Evolutionary conservation across 495 filamentous ascomycete genomes (phyloP).

Genomic region (Aspergillus olivimuriae): DNA sequence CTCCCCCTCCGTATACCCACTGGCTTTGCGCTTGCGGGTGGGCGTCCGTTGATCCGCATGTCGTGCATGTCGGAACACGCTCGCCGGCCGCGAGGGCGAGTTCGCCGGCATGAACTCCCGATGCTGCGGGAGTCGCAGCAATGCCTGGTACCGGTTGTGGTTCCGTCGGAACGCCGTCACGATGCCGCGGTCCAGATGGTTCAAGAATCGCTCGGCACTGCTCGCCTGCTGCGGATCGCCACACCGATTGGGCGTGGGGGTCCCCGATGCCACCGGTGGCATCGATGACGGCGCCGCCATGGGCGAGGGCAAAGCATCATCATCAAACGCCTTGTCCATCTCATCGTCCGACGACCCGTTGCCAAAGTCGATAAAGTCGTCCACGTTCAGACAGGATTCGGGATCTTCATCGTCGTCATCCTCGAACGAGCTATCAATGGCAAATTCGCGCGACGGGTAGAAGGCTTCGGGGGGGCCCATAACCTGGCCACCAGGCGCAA

Average conservation of each 20-base stretch:
- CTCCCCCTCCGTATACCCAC: slow-evolving; percentile 33
- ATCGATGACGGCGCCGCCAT: slow-evolving; percentile 31
- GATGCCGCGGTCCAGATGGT: slow-evolving; percentile 61
- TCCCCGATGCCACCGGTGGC: slow-evolving; percentile 26
- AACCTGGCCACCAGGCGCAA: slow-evolving; percentile 57
- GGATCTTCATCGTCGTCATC: slow-evolving; percentile 57
- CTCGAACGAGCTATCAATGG: slow-evolving; percentile 46
- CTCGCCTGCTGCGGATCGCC: slow-evolving; percentile 42
- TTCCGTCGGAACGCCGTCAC: slow-evolving; percentile 77
- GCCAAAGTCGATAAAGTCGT: slow-evolving; percentile 68
- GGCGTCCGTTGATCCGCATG: slow-evolving; percentile 39
- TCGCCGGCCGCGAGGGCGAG: slow-evolving; percentile 37
- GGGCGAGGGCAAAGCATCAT: slow-evolving; percentile 31
- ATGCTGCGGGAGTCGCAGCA: slow-evolving; percentile 55
- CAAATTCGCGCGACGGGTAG: slow-evolving; percentile 59
- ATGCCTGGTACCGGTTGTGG: slow-evolving; percentile 64
- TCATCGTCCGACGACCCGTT: slow-evolving; percentile 52
- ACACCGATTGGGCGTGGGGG: slow-evolving; percentile 44
- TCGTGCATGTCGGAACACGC: slow-evolving; percentile 42
- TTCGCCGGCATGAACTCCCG: slow-evolving; percentile 46
- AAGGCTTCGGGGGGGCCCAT: slow-evolving; percentile 73
- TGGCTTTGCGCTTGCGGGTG: slow-evolving; percentile 38
- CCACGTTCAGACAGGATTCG: slow-evolving; percentile 57
- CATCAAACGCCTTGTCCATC: slow-evolving; percentile 32
- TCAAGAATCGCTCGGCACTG: slow-evolving; percentile 53